These are phyloP conservation scores for Hymenoscyphus salicellus DNA, from an alignment of 2,329 filamentous ascomycete genomes.

Conservation along the genomic window DNA sequence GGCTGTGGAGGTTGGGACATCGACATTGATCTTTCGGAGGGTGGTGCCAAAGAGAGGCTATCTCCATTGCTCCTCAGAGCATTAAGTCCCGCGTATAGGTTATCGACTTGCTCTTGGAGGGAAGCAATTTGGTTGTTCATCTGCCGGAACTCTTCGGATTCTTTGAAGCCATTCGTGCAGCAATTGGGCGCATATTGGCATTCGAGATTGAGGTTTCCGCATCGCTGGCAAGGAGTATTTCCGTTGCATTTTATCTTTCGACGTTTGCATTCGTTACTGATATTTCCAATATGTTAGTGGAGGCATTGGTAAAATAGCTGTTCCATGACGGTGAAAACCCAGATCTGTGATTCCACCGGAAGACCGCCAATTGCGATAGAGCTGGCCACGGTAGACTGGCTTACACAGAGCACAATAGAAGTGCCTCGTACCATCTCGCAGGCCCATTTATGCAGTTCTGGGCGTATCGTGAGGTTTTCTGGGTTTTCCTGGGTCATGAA, in stretches of 20 bases:
- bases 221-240: slow-evolving; percentile 64
- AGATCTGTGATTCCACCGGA: background rate
- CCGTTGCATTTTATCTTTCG: slow-evolving; percentile 75
- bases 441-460: background rate
- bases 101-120: slow-evolving; percentile 81
- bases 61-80: slow-evolving; percentile 36
- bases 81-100: slow-evolving; percentile 69
- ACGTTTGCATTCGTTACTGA: slow-evolving; percentile 68
- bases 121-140: slow-evolving; percentile 72
- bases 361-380: background rate
- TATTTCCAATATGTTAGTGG: background rate
- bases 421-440: background rate
- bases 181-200: slow-evolving; percentile 67
- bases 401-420: background rate
- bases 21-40: slow-evolving; percentile 31
- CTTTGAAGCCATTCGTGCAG: slow-evolving; percentile 77
- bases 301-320: background rate
- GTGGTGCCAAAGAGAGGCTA: slow-evolving; percentile 18
- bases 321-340: background rate
- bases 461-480: background rate
- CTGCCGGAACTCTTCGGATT: slow-evolving; percentile 83
- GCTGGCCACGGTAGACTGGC: background rate
- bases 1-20: slow-evolving; percentile 26
- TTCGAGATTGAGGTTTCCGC: slow-evolving; percentile 63
- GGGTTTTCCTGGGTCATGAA: background rate